A percentile compares a stretch with the other conserved stretches of the same genome.
These are phyloP conservation scores for Stephania yunnanensis DNA, from an alignment of 164 flowering plant species.

Conservation along the genomic window DNA sequence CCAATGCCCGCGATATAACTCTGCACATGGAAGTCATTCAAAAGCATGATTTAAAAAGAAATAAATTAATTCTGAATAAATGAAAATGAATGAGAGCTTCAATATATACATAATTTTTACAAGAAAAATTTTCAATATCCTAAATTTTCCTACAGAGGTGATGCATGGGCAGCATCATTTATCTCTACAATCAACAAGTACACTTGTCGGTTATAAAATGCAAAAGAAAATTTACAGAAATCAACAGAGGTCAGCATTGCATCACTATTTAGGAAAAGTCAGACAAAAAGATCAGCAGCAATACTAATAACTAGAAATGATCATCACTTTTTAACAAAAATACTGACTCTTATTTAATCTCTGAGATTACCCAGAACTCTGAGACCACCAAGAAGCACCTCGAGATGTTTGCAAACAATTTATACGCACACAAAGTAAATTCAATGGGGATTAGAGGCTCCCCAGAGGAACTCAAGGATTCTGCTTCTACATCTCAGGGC, in stretches of 20 bases:
- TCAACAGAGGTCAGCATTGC: not conserved
- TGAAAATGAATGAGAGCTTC: too few relatives aligned
- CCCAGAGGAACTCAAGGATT: not conserved
- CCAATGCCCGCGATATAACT: conserved; percentile 87
- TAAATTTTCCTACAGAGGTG: not conserved
- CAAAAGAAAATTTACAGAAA: not conserved
- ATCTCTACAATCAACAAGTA: not conserved
- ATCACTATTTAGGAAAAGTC: too few relatives aligned
- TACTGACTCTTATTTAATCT: too few relatives aligned
- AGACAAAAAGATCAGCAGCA: too few relatives aligned
- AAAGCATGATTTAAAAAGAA: conserved; percentile 2
- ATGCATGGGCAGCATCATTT: not conserved
- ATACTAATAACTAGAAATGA: not conserved
- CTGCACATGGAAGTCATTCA: conserved; percentile 38
- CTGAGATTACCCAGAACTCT: not conserved
- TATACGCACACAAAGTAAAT: too few relatives aligned
- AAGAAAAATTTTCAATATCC: not conserved
- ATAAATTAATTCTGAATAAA: not conserved
- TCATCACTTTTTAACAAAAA: too few relatives aligned
- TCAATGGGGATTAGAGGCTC: too few relatives aligned
- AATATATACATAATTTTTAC: too few relatives aligned
- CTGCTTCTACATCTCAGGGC: not conserved
- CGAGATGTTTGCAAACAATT: not conserved
- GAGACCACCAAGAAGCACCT: not conserved
- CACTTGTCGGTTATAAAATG: not conserved